These are phyloP conservation scores for Kwoniella botswanensis DNA, from an alignment of 768 basidiomycete species.

Conservation along the genomic window DNA sequence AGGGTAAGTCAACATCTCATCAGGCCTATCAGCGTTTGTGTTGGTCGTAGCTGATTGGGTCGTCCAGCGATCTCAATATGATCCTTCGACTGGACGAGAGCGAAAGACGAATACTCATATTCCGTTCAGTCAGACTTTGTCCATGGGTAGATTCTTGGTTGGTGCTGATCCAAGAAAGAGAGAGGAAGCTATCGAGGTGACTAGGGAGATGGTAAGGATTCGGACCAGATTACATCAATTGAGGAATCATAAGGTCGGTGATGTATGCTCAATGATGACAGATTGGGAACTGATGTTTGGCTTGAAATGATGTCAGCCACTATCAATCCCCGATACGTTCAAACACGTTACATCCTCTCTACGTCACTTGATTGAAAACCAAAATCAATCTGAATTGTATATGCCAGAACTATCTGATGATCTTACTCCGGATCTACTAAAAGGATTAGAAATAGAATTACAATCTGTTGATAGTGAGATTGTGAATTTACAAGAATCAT, in stretches of 20 bases:
- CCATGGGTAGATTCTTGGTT: slow-evolving; percentile 90
- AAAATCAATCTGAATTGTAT: slow-evolving; percentile 1
- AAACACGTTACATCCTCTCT: slow-evolving; percentile 32
- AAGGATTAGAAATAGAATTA: slow-evolving; percentile 39
- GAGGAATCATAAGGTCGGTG: slow-evolving; percentile 71
- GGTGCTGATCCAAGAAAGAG: slow-evolving; percentile 74
- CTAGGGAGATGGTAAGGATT: slow-evolving; percentile 67
- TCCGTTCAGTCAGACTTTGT: slow-evolving; percentile 82
- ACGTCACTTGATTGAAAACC: slow-evolving; percentile 4
- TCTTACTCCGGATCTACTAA: slow-evolving; percentile 37
- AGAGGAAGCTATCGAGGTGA: slow-evolving; percentile 71
- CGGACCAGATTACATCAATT: slow-evolving; percentile 73
- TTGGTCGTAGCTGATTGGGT: neutral
- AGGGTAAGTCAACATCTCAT: slow-evolving; percentile 66
- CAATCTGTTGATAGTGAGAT: slow-evolving; percentile 33
- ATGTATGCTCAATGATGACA: neutral
- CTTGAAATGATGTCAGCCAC: slow-evolving; percentile 28
- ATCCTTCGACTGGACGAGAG: slow-evolving; percentile 84
- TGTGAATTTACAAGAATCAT: slow-evolving; percentile 28
- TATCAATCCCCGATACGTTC: slow-evolving; percentile 43
- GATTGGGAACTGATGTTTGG: neutral
- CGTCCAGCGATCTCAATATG: slow-evolving; percentile 64
- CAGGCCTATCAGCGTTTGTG: neutral
- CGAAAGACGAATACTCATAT: slow-evolving; percentile 97
- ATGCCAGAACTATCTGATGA: slow-evolving; percentile 15